Evolutionary conservation across 2,329 filamentous ascomycete species (phyloP).

Genomic region (Pseudogymnoascus sp.): DNA sequence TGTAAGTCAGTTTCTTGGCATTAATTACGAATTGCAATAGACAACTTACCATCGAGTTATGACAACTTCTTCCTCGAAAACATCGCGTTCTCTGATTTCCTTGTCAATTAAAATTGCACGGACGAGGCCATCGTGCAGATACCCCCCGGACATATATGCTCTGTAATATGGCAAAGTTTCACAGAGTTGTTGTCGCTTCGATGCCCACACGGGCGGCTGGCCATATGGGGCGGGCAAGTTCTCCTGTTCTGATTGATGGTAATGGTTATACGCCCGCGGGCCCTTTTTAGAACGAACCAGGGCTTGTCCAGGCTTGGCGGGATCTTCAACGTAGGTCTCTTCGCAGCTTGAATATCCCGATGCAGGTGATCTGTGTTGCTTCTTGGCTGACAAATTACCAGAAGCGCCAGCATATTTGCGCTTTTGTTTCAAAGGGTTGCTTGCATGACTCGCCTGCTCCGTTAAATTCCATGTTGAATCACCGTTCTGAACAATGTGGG

Average conservation of each 20-base stretch:
- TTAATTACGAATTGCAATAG: not conserved
- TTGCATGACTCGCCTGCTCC: not conserved
- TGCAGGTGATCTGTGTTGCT: not conserved
- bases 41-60: slow-evolving; percentile 53
- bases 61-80: slow-evolving; percentile 53
- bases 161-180: slow-evolving; percentile 58
- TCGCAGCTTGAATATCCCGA: not conserved
- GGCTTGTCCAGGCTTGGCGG: not conserved
- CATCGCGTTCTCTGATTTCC: slow-evolving; percentile 46
- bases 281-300: not conserved
- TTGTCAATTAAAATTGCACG: slow-evolving; percentile 54
- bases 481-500: not conserved
- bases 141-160: slow-evolving; percentile 52
- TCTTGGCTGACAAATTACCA: not conserved
- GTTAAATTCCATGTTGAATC: not conserved
- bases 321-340: not conserved
- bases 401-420: not conserved
- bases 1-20: slow-evolving; percentile 17
- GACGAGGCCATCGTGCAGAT: slow-evolving; percentile 43
- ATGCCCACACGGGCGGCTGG: slow-evolving; percentile 48
- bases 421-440: not conserved
- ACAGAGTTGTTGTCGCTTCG: slow-evolving; percentile 52
- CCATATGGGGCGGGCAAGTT: not conserved
- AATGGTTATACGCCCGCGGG: not conserved
- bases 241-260: not conserved